Percentiles rank a stretch among this genome's conserved stretches.
Evolutionary conservation across 1,284 basidiomycete genomes (phyloP).

Genomic region (Cutaneotrichosporon sp.): DNA sequence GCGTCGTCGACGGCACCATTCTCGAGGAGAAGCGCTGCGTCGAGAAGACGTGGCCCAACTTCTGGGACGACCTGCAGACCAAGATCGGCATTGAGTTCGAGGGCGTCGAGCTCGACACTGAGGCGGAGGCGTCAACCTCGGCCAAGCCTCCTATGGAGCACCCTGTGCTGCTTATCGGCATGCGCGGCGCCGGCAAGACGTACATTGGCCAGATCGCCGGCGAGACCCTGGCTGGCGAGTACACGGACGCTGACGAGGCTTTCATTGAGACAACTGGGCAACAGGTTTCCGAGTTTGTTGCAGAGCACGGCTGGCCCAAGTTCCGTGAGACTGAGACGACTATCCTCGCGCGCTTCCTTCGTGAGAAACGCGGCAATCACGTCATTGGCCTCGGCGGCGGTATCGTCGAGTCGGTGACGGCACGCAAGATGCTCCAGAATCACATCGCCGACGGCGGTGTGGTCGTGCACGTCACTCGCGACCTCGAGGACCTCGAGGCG

Average conservation of each 20-base stretch:
- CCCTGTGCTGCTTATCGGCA: slow-evolving; percentile 84
- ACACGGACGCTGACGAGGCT: slow-evolving; percentile 82
- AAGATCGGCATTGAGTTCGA: slow-evolving; percentile 87
- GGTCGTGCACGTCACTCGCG: slow-evolving; percentile 70
- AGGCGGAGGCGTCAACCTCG: slow-evolving; percentile 53
- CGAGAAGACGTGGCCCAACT: slow-evolving; percentile 99
- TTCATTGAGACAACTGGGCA: slow-evolving; percentile 68
- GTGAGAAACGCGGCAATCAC: slow-evolving; percentile 62
- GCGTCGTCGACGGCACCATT: slow-evolving; percentile 70
- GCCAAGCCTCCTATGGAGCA: slow-evolving; percentile 47
- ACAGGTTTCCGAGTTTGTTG: slow-evolving; percentile 74
- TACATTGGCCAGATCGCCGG: slow-evolving; percentile 81
- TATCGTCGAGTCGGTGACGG: slow-evolving; percentile 80
- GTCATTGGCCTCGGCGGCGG: slow-evolving; percentile 92
- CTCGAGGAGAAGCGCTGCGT: slow-evolving; percentile 97
- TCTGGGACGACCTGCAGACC: slow-evolving; percentile 97
- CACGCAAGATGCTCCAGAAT: slow-evolving; percentile 67
- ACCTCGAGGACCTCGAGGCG: slow-evolving; percentile 67
- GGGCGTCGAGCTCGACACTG: slow-evolving; percentile 68
- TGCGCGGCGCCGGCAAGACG: slow-evolving; percentile 96
- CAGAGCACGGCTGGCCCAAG: slow-evolving; percentile 69
- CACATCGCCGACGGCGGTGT: slow-evolving; percentile 65
- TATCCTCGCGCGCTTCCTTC: slow-evolving; percentile 64
- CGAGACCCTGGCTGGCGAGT: slow-evolving; percentile 68
- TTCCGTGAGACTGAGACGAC: slow-evolving; percentile 68